Conservation (phyloP, 352 stramenopile species). For the Pythium monospermum region DNA sequence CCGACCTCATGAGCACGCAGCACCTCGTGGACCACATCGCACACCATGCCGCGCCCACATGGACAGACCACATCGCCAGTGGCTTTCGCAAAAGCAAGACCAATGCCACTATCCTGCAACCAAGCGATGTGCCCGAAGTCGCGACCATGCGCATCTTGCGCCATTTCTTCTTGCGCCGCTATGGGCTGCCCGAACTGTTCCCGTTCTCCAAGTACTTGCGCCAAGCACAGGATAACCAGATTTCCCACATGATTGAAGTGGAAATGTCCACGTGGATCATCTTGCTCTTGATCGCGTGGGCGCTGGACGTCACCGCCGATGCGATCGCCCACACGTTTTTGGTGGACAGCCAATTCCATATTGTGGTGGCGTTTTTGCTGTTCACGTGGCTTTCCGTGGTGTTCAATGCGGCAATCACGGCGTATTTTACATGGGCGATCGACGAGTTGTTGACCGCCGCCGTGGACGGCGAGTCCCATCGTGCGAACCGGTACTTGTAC, state of each 20-base stretch:
- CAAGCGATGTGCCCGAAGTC: conserved; percentile 15
- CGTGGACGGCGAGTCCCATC: background rate
- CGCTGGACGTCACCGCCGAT: conserved; percentile 2
- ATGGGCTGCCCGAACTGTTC: conserved; percentile 21
- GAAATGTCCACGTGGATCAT: conserved; percentile 51
- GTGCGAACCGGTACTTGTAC: conserved; percentile 7
- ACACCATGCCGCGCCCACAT: background rate
- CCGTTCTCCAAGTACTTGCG: conserved; percentile 75
- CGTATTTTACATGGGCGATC: conserved; percentile 24
- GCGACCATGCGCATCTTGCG: conserved; percentile 18
- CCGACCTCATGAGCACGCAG: conserved; percentile 22
- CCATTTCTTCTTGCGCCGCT: conserved; percentile 20
- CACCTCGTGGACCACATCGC: conserved; percentile 21
- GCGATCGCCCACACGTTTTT: conserved; percentile 1
- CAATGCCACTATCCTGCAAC: conserved; percentile 1
- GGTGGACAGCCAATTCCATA: conserved; percentile 4
- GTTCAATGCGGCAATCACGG: conserved; percentile 13
- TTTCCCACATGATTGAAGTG: conserved; percentile 78
- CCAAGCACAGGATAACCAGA: conserved; percentile 69
- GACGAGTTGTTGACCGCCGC: conserved; percentile 13
- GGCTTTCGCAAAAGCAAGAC: background rate
- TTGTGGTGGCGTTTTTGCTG: conserved; percentile 15
- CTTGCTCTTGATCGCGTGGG: conserved; percentile 17
- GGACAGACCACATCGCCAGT: conserved; percentile 2
- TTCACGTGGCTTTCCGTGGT: conserved; percentile 19